A percentile compares a stretch with the other conserved stretches of the same genome.
Conservation (phyloP, 257 asterid genomes). For the Craterostigma plantagineum region DNA sequence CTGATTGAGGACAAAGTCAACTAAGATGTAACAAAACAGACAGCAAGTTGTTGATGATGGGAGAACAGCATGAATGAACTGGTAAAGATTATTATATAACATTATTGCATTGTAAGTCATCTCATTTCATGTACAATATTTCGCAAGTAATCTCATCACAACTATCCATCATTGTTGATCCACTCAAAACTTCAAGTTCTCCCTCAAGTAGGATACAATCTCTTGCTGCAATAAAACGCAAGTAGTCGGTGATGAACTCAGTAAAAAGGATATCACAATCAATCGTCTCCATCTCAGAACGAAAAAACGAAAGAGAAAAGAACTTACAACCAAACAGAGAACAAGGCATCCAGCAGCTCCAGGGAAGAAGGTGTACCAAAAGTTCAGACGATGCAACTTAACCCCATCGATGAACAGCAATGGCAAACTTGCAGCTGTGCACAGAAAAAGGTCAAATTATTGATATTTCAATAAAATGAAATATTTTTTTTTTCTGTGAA, state of each 20-base stretch:
- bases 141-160: too few species aligned
- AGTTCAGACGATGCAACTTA: constrained; percentile 56
- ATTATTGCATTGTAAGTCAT: too few species aligned
- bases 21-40: too few species aligned
- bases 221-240: constrained; percentile 55
- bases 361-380: constrained; percentile 78
- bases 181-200: constrained; percentile 48
- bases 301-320: neutral
- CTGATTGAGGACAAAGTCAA: too few species aligned
- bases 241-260: neutral
- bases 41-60: too few species aligned
- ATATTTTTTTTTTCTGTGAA: neutral
- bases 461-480: too few species aligned
- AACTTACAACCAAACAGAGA: constrained; percentile 67
- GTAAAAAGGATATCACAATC: too few species aligned
- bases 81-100: too few species aligned
- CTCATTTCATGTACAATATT: too few species aligned
- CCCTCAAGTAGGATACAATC: constrained; percentile 65
- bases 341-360: constrained; percentile 78
- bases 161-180: neutral
- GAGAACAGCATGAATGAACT: too few species aligned
- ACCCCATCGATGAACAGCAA: constrained; percentile 69
- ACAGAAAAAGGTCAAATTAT: too few species aligned
- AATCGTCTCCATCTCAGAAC: too few species aligned
- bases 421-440: constrained; percentile 98